Evolutionary conservation across 2,329 filamentous ascomycete genomes (phyloP), one percentile per base, ranked within the genome.

Genomic region (Colletotrichum destructivum): DNA sequence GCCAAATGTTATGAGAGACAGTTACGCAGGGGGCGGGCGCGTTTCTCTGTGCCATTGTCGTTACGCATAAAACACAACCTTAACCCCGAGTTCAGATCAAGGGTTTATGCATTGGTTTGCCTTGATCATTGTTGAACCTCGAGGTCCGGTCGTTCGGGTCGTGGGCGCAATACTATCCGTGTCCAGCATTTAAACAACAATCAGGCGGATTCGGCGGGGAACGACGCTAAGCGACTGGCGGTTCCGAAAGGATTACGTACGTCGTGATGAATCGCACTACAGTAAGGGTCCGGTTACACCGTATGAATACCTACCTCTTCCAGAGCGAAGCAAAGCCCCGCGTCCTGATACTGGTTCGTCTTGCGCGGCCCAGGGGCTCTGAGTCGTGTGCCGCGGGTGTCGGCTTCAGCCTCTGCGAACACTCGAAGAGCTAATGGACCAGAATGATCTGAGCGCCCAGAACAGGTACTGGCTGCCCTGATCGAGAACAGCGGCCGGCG

Each of bases 401-500:
- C 60, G 57, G 51, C 64, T 71, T 68, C 64, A 67, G 64, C 56
- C 51, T 71, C 42, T 51, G 35, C 35, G 9, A 38, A 38, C 35
- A 38, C 35, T 38, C 2, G 21, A 44, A 15, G 31, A 23, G 21
- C 35, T 46, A 52, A n/a, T 54, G 42, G 42, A 46, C 15, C 44
- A 52, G 23, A 13, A 46, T 61, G 57, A 57, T 51, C 47, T 54
- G 49, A 57, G 63, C 56, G 56, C 40, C 63, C 56, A 38, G 49
- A 38, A 51, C 49, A 38, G 44, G 52, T 56, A 16, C 9, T 62
- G 13, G 21, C 21, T 60, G 65, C 23, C 59, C 69, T 71, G 59
- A 69, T 59, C 12, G 40, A 71, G 59, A 42, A 71, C 59, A 42
- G 64, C 31, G 52, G 47, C 65, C 69, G 59, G 69, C 65, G 60